Conservation (phyloP, 1,284 basidiomycete species). For the Tilletia setariae region DNA sequence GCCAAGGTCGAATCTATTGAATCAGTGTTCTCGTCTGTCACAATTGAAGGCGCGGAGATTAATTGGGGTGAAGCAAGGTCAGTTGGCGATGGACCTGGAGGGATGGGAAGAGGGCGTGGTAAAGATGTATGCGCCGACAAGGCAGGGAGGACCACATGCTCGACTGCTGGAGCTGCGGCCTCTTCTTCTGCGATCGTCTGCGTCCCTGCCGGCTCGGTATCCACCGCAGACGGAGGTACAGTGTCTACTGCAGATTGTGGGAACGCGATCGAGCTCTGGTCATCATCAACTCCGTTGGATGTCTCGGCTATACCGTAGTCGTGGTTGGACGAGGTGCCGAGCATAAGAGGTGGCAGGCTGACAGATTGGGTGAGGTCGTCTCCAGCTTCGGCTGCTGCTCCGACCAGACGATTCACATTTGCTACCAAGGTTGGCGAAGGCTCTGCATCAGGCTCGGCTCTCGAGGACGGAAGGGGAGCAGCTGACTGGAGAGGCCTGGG, state of each 20-base stretch:
- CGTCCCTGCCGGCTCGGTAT: background rate
- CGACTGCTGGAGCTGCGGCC: too few species aligned
- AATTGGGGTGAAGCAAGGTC: background rate
- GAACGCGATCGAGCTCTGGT: background rate
- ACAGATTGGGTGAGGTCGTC: background rate
- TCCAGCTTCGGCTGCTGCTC: background rate
- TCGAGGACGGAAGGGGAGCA: too few species aligned
- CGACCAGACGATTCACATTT: background rate
- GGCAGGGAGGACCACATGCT: too few species aligned
- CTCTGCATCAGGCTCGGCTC: too few species aligned
- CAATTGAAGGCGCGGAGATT: background rate
- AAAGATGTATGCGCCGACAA: background rate
- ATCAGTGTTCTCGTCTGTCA: too few species aligned
- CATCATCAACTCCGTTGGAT: background rate
- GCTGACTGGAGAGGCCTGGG: too few species aligned
- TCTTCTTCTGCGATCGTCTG: too few species aligned
- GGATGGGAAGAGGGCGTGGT: constrained; percentile 2
- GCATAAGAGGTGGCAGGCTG: background rate
- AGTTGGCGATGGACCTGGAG: background rate
- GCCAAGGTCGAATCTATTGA: too few species aligned
- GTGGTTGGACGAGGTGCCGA: background rate
- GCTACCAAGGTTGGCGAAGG: too few species aligned
- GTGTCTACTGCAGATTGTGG: background rate
- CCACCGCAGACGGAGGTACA: background rate
- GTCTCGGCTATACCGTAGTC: background rate